A percentile compares a stretch with the other conserved stretches of the same genome.
phyloP scores from a whole-genome alignment of 306 rosid genomes.

The Hippophae tibetana region DNA sequence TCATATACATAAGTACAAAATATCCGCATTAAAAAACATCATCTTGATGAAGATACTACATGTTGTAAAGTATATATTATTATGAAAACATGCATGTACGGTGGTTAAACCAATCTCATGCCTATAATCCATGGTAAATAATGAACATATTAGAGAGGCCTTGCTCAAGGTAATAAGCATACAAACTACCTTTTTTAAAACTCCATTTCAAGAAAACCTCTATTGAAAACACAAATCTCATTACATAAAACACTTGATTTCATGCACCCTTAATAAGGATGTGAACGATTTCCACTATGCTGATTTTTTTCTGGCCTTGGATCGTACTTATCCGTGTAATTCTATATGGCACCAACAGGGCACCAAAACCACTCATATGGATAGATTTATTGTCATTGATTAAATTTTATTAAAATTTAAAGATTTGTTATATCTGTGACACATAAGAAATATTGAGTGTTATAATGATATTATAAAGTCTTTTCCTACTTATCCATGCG shows the following conservation, averaged over 20 bases:
- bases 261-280: conserved; percentile 64
- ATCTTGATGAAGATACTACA: too few species aligned
- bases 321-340: conserved; percentile 43
- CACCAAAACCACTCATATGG: too few species aligned
- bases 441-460: too few species aligned
- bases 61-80: too few species aligned
- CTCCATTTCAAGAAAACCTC: conserved; percentile 77
- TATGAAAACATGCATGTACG: conserved; percentile 91
- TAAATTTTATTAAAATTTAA: too few species aligned
- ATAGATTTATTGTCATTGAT: too few species aligned
- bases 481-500: too few species aligned
- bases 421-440: too few species aligned
- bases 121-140: conserved; percentile 25
- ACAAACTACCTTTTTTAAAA: conserved; percentile 91
- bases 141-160: conserved; percentile 65
- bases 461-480: too few species aligned
- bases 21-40: too few species aligned
- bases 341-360: too few species aligned
- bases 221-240: conserved; percentile 60
- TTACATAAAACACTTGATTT: conserved; percentile 61
- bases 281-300: conserved; percentile 82
- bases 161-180: conserved; percentile 58
- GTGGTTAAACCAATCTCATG: conserved; percentile 66
- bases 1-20: too few species aligned
- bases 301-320: conserved; percentile 92